Evolutionary conservation across 1,284 basidiomycete genomes (phyloP), one percentile per base, ranked within the genome.

Genomic region (Ustilago xerochloae): DNA sequence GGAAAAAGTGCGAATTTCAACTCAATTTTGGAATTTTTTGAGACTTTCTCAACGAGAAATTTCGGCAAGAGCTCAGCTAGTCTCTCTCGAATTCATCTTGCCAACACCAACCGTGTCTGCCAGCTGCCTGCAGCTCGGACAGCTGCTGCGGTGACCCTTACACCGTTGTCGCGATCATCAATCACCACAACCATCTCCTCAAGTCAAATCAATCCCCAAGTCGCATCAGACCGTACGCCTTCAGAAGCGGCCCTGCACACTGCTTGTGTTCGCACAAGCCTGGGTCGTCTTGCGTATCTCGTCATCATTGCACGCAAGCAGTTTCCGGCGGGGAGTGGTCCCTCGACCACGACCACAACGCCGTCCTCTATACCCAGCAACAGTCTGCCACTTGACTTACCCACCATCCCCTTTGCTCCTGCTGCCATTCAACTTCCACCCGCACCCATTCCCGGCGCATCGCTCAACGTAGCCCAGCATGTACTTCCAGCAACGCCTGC

Each of bases 221-320:
- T 13, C 18, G n/a, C 58, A 24, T 36, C 18, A 28, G 46, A 36
- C 50, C 33, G 47, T 33, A 56, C 30, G 43, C 47, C 28, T 33
- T 10, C 46, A 36, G 39, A 32, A 60, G 60, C 56, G 66, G 66
- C 66, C 50, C 60, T 47, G 16, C 36, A 28, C 20, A 55, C 51
- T 50, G 66, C 66, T 69, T 69, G 66, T 69, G 50, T 60, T 22
- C 12, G 61, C 68, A 71, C 68, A 65, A 69, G 64, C 61, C 62
- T 64, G 65, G 58, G 64, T 58, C 62, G 60, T 60, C 54, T 45
- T 46, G 50, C 56, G 36, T 39, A 58, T n/a, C 33, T 35, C 43
- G 54, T 58, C 65, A 69, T 53, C 66, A 74, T 74, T 74, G 71
- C 65, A 43, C 71, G 62, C 26, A 69, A 69, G 63, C 66, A 56